Base-by-base conservation (phyloP, 164 flowering plant species). In the Taxillus chinensis region DNA sequence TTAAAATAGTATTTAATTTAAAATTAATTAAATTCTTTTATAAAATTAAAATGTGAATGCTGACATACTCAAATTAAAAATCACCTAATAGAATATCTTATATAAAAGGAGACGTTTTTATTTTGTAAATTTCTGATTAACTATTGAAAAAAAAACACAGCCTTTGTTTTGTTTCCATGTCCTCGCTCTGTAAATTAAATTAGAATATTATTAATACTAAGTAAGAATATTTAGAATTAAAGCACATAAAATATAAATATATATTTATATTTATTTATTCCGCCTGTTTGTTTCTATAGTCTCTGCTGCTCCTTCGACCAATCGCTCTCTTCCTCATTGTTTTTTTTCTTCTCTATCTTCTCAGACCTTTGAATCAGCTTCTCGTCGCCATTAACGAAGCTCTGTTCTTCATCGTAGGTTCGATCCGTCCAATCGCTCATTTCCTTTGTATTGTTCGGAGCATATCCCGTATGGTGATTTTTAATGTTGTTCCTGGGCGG, bases 381-480 rank as follows among this genome's bases (percentile, higher is more conserved):
- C 71, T 62, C 7, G 52, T 51, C 49, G 45, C 70, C 63, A 52
- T 60, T 64, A 17, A 11, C 37, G 51, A 54, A 57, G 42, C 61
- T 59, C 64, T 48, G 62, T 37, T 64, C 57, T 55, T 53, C 43
- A 59, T 4, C 56, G 49, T 60, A 63, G 73, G 73, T 59, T 74
- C 67, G 75, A 71, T 75, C 75, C 66, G 11, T 61, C 62, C 15
- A 53, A 62, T 45, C 62, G 49, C 7, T 3, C 8, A 15, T 40
- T 14, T 14, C 14, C 4, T 12, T 48, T 48, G 4, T 11, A 11
- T 51, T 51, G 5, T 51, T 27, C 5, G 7, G 27, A 12, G 12
- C 12, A 8, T 48, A 8, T 48, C 4, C 0, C 27, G 7, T 6
- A 27, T 51, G 5, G 2, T 51, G 17, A 5, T 14, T n/a, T 17